Evolutionary conservation across 805 yeast genomes (phyloP).

Genomic region (Cyberlindnera suaveolens): DNA sequence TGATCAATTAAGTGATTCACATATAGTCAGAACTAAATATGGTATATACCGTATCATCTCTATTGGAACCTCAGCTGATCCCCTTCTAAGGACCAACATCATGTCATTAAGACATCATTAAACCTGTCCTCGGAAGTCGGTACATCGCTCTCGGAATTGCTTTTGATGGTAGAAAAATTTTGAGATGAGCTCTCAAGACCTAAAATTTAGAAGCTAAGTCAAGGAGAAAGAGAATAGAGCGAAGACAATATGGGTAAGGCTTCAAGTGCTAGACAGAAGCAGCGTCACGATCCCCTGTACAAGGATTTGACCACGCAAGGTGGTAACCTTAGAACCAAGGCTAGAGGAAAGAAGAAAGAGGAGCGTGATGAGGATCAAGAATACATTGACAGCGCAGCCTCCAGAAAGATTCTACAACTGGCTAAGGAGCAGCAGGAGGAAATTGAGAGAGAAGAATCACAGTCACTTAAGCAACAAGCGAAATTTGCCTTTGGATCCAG

Average conservation of each 20-base stretch:
- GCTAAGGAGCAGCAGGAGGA: conserved; percentile 95
- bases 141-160: no score
- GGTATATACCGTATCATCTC: no score
- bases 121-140: neutral
- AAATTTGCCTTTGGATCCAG: conserved; percentile 26
- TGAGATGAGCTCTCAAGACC: conserved; percentile 1
- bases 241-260: conserved; percentile 59
- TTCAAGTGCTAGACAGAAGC: conserved; percentile 43
- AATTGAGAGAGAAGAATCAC: conserved; percentile 68
- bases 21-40: no score
- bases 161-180: neutral
- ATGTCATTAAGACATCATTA: neutral
- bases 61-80: no score
- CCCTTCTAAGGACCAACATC: no score
- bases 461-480: conserved; percentile 24
- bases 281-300: conserved; percentile 76
- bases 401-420: conserved; percentile 79
- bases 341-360: conserved; percentile 31
- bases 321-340: conserved; percentile 54
- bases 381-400: conserved; percentile 71
- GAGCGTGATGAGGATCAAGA: conserved; percentile 46
- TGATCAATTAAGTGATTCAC: no score
- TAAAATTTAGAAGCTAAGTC: neutral
- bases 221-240: no score
- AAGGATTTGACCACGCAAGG: conserved; percentile 70